Percentiles rank a stretch among this genome's conserved stretches.
Evolutionary conservation across 2,329 filamentous ascomycete species (phyloP).

Genomic region (Claviceps spartinae): DNA sequence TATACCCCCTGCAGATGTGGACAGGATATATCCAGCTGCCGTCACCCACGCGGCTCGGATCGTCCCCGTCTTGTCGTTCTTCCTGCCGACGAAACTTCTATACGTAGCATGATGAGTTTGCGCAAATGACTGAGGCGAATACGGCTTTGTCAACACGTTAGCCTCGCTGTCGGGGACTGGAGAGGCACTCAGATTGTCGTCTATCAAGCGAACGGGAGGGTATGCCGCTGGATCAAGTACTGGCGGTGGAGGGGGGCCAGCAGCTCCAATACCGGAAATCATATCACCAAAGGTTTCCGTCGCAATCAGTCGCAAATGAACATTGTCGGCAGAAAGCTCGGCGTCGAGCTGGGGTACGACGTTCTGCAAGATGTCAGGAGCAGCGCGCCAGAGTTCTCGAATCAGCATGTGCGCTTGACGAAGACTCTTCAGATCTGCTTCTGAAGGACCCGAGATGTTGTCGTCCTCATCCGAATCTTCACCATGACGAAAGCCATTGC

Average conservation of each 20-base stretch:
- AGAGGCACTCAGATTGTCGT: slow-evolving; percentile 32
- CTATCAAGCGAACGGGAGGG: slow-evolving; percentile 56
- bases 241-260: slow-evolving; percentile 63
- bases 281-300: slow-evolving; percentile 94
- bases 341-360: slow-evolving; percentile 89
- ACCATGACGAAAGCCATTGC: slow-evolving; percentile 43
- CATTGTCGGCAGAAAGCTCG: slow-evolving; percentile 80
- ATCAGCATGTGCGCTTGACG: slow-evolving; percentile 81
- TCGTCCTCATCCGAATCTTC: slow-evolving; percentile 55
- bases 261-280: slow-evolving; percentile 82
- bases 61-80: slow-evolving; percentile 70
- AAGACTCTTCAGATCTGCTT: slow-evolving; percentile 76
- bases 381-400: slow-evolving; percentile 85
- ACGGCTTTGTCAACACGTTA: slow-evolving; percentile 64
- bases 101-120: slow-evolving; percentile 70
- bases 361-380: slow-evolving; percentile 76
- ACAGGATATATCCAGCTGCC: slow-evolving; percentile 69
- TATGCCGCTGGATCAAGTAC: slow-evolving; percentile 70
- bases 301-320: slow-evolving; percentile 72
- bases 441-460: slow-evolving; percentile 48
- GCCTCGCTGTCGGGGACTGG: slow-evolving; percentile 26
- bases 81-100: slow-evolving; percentile 69
- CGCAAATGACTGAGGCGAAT: slow-evolving; percentile 79
- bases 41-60: slow-evolving; percentile 82
- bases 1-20: slow-evolving; percentile 83